A percentile compares a stretch with the other conserved stretches of the same genome.
Evolutionary conservation across 257 asterid genomes (phyloP).

Genomic region (Mitragyna speciosa): DNA sequence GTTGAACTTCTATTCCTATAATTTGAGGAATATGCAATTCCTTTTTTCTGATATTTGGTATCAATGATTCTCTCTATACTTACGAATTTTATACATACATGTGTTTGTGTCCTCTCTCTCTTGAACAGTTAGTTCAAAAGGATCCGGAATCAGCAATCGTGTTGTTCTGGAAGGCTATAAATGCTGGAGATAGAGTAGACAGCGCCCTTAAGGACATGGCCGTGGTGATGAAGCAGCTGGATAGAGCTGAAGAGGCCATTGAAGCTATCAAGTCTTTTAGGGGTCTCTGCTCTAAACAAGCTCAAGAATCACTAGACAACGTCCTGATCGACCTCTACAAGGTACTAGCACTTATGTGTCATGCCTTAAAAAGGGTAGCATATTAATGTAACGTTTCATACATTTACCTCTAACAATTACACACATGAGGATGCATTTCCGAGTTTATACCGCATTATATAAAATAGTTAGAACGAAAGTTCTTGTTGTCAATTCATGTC

Average conservation of each 20-base stretch:
- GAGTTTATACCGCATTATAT: no score
- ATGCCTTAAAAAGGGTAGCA: not conserved
- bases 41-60: not conserved
- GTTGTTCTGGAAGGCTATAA: slow-evolving; percentile 83
- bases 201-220: slow-evolving; percentile 92
- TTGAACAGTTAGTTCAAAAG: slow-evolving; percentile 55
- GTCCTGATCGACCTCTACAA: slow-evolving; percentile 79
- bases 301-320: slow-evolving; percentile 79
- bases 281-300: slow-evolving; percentile 48
- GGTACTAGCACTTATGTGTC: slow-evolving; percentile 24
- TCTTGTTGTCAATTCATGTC: not conserved
- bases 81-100: no score
- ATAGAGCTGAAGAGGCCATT: slow-evolving; percentile 67
- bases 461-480: no score
- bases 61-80: not conserved
- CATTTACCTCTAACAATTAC: not conserved
- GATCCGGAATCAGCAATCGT: slow-evolving; percentile 63
- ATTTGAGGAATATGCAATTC: not conserved
- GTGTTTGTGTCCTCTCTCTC: no score
- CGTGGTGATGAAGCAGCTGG: slow-evolving; percentile 75
- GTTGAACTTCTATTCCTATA: no score
- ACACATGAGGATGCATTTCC: not conserved
- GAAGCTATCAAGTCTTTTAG: slow-evolving; percentile 69
- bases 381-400: not conserved
- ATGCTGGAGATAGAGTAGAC: slow-evolving; percentile 67